Evolutionary conservation across 805 yeast species (phyloP), one percentile per base, ranked within the genome.

Genomic region (Yarrowia osloensis): DNA sequence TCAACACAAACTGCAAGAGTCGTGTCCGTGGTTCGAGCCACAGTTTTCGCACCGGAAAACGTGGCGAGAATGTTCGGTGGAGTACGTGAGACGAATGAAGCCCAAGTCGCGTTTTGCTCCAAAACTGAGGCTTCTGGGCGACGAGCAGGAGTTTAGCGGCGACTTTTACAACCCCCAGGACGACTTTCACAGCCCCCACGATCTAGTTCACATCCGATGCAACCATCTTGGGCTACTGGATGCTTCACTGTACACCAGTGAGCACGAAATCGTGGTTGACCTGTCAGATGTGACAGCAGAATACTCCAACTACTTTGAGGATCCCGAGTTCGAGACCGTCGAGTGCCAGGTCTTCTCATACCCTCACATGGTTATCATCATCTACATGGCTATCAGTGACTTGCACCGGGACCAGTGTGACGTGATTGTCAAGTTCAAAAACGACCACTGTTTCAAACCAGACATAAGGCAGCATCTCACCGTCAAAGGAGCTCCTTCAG

Each of bases 1-100:
- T 22, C 21, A 54, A 9, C 33, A 37, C 22, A 37, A 37, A 54
- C 24, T 54, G 17, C 62, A 54, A 6, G 24, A 8, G 3, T 21
- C 22, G 6, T 50, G 57, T 50, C 57, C 57, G 11, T 50, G 57
- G 57, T 50, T 50, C 17, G 40, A 33, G 4, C 57, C 57, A 3
- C 57, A 50, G 21, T 33, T 15, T 31, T 50, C 57, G 3, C 57
- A 21, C 13, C 37, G 57, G 9, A 33, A 31, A 1, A 50, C 57
- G 9, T 50, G 57, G 57, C 31, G 28, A 31, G 40, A 19, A 12
- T 50, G 57, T 4, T 19, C 40, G 1, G 28, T 21, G 13, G 57
- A 50, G 28, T 50, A 31, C 7, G 57, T 50, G 28, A 6, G 52
- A 28, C 33, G 52, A 28, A 28, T 21, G 39, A 21, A 29, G 26